Percentiles rank a stretch among this genome's conserved stretches.
These are phyloP conservation scores for Sonneratia alba DNA, from an alignment of 345 rosid species.

Conservation along the genomic window DNA sequence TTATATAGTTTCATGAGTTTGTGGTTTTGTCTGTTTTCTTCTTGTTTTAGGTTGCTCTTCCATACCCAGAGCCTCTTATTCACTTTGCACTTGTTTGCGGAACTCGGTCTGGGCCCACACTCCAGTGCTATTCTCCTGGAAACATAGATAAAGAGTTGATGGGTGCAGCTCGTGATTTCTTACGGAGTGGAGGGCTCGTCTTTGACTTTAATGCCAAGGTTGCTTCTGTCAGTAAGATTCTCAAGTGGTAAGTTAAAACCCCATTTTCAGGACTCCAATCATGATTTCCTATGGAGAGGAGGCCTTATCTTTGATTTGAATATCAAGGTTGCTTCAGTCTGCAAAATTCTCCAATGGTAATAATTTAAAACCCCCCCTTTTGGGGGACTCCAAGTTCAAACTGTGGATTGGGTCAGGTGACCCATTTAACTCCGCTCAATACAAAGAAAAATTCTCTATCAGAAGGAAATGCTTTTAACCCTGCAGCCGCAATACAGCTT, in stretches of 20 bases:
- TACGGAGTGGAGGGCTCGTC: slow-evolving; percentile 61
- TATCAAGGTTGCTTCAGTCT: too few relatives aligned
- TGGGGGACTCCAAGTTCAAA: too few relatives aligned
- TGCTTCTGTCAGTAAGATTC: slow-evolving; percentile 51
- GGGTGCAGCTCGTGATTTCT: slow-evolving; percentile 60
- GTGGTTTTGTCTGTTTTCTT: slow-evolving; percentile 2
- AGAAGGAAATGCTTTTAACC: neutral
- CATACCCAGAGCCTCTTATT: slow-evolving; percentile 54
- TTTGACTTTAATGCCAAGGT: slow-evolving; percentile 43
- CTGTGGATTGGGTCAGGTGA: neutral
- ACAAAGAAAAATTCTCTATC: neutral
- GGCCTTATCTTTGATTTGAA: too few relatives aligned
- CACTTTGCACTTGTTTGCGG: slow-evolving; percentile 81
- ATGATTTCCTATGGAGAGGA: too few relatives aligned
- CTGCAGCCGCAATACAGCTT: neutral
- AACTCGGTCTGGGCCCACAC: slow-evolving; percentile 73
- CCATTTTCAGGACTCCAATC: neutral
- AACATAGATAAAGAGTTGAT: slow-evolving; percentile 68
- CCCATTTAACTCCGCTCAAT: neutral
- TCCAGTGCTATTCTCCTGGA: slow-evolving; percentile 63
- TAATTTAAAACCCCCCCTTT: too few relatives aligned
- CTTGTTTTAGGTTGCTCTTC: slow-evolving; percentile 44
- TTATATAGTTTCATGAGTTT: neutral
- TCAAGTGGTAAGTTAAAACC: slow-evolving; percentile 50
- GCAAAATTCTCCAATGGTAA: too few relatives aligned